Percentiles rank a stretch among this genome's conserved stretches.
Evolutionary conservation across 1,284 basidiomycete species (phyloP).

Genomic region (Fomitopsis pinicola): DNA sequence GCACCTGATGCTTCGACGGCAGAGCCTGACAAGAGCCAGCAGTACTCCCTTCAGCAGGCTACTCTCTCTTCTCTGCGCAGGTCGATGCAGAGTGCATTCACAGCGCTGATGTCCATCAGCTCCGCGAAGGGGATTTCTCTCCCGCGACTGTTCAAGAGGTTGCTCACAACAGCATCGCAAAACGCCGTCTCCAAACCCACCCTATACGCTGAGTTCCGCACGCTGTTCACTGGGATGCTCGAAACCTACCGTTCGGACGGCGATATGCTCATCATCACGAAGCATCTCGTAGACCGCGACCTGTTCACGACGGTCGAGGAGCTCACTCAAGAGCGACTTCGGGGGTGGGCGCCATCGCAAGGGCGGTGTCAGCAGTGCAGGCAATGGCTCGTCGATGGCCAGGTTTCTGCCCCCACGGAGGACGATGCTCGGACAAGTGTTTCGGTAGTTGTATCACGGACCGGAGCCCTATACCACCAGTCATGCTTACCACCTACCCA

Average conservation of each 20-base stretch:
- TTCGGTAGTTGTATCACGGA: constrained; percentile 53
- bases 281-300: constrained; percentile 80
- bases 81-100: constrained; percentile 84
- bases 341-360: constrained; percentile 26
- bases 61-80: constrained; percentile 57
- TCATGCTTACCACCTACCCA: constrained; percentile 37
- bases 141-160: constrained; percentile 85
- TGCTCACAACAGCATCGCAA: constrained; percentile 67
- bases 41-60: constrained; percentile 17
- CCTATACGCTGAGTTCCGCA: constrained; percentile 90
- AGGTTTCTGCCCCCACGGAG: constrained; percentile 13
- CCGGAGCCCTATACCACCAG: constrained; percentile 56
- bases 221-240: constrained; percentile 90
- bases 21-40: constrained; percentile 7
- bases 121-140: constrained; percentile 85
- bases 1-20: constrained; percentile 17
- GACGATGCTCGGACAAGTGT: constrained; percentile 14
- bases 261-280: constrained; percentile 88
- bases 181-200: constrained; percentile 45
- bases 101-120: constrained; percentile 78
- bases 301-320: constrained; percentile 71
- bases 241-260: constrained; percentile 91
- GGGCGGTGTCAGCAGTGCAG: constrained; percentile 21
- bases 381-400: constrained; percentile 15
- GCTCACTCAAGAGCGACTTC: constrained; percentile 25